Evolutionary conservation across 169 alveolate genomes (phyloP), one percentile per base, ranked within the genome.

Genomic region (Theileria equi): DNA sequence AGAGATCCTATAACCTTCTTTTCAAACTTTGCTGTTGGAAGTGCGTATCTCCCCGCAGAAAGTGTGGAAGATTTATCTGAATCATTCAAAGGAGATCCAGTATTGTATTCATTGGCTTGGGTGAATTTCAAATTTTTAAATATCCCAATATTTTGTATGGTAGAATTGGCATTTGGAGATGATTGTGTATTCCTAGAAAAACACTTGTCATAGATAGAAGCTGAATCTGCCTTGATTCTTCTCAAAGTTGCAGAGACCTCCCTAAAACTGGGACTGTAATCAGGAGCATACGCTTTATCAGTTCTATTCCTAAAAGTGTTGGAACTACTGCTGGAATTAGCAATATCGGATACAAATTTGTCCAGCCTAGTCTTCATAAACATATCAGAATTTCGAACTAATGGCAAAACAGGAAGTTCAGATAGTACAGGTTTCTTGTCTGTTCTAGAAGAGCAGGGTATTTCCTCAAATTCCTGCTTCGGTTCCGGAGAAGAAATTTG

Each of bases 191-290:
- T 62, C 28, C 34, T 45, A 41, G 49, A 34, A 61, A 74, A 74
- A 28, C 84, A 74, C 38, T 64, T 64, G 69, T 74, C 64, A 36
- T 74, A 74, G 6, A 74, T 41, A 8, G 67, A 25, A 1, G 40
- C 0, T 2, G 84, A 74, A 11, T 74, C 69, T 23, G 52, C 47
- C 58, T 62, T 74, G 31, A 74, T 41, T 17, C 65, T 74, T 7
- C 45, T 35, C 21, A 74, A 52, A 29, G 78, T 47, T 4, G 49
- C 70, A 10, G 66, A 44, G n/a, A 74, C 69, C 11, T 36, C 19
- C 40, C 38, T 49, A 44, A 74, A 74, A 57, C 65, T 53, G 21
- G 7, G 43, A 5, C 5, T 10, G 47, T 23, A 21, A 44, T 6
- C 48, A 10, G 36, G 50, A 21, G 5, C 23, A 3, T 29, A 21